Percentiles rank a stretch among this genome's conserved stretches.
These are phyloP conservation scores for Backusella liffmaniae DNA, from an alignment of 192 early-diverging fungal species.

Conservation along the genomic window DNA sequence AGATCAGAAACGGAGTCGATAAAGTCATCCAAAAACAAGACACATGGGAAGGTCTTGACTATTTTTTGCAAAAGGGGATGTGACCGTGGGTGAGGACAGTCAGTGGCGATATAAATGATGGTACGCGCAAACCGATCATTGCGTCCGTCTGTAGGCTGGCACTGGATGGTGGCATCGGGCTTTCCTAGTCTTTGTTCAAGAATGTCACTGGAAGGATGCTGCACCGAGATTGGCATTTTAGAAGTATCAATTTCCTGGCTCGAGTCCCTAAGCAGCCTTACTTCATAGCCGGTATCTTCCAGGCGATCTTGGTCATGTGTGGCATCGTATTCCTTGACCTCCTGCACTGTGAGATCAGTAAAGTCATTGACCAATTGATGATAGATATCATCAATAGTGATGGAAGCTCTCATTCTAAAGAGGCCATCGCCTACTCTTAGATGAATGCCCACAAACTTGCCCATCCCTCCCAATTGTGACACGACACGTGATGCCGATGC, in stretches of 20 bases:
- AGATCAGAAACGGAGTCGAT: slow-evolving; percentile 36
- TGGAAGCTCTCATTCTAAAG: slow-evolving; percentile 41
- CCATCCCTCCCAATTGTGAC: slow-evolving; percentile 45
- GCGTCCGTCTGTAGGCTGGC: not conserved
- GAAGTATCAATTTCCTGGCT: not conserved
- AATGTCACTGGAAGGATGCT: slow-evolving; percentile 19
- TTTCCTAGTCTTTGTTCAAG: slow-evolving; percentile 1
- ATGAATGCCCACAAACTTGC: slow-evolving; percentile 49
- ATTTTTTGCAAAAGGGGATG: slow-evolving; percentile 51
- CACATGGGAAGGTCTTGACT: slow-evolving; percentile 48
- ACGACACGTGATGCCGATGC: slow-evolving; percentile 45
- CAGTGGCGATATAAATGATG: slow-evolving; percentile 53
- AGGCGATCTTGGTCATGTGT: slow-evolving; percentile 36
- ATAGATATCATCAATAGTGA: slow-evolving; percentile 51
- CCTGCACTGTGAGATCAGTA: slow-evolving; percentile 36
- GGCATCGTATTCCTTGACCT: slow-evolving; percentile 25
- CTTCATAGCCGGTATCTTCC: slow-evolving; percentile 37
- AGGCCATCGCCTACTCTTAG: slow-evolving; percentile 52
- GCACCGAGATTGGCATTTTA: slow-evolving; percentile 16
- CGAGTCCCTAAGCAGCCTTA: slow-evolving; percentile 21
- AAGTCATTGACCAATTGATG: slow-evolving; percentile 37
- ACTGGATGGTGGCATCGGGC: not conserved
- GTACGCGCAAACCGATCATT: slow-evolving; percentile 27
- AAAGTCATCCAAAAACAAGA: slow-evolving; percentile 50
- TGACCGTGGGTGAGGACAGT: slow-evolving; percentile 41